Conservation (phyloP, 2,329 filamentous ascomycete genomes). For the Alternaria infectoria region DNA sequence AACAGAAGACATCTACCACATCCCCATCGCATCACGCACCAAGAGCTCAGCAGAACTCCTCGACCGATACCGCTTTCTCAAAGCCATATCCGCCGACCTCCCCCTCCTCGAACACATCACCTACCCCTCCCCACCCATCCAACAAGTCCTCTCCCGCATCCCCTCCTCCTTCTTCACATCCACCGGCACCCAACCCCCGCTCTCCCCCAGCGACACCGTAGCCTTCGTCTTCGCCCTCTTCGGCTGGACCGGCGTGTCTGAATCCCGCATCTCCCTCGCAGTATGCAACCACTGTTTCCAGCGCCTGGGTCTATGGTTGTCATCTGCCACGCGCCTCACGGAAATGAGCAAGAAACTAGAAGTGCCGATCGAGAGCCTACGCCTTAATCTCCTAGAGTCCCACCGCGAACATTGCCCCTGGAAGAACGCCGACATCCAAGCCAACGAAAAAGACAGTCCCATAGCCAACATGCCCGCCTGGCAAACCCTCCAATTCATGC, state of each 20-base stretch:
- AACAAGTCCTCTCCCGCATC: conserved; percentile 33
- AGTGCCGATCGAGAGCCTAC: conserved; percentile 36
- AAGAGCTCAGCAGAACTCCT: conserved; percentile 48
- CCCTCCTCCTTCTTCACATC: conserved; percentile 35
- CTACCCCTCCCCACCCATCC: conserved; percentile 37
- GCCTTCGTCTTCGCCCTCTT: conserved; percentile 50
- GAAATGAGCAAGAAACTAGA: conserved; percentile 44
- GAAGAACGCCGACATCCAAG: conserved; percentile 46
- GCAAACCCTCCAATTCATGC: conserved; percentile 45
- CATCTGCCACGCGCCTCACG: conserved; percentile 52
- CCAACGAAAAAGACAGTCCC: conserved; percentile 37
- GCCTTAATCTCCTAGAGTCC: conserved; percentile 45
- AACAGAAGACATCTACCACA: conserved; percentile 67
- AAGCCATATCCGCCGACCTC: conserved; percentile 40
- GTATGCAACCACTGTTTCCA: conserved; percentile 87
- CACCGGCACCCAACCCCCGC: conserved; percentile 19
- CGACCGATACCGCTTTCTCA: conserved; percentile 49
- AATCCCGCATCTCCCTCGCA: conserved; percentile 71
- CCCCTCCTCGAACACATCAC: conserved; percentile 43
- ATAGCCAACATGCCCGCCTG: conserved; percentile 44
- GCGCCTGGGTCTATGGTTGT: conserved; percentile 92
- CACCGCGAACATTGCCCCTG: conserved; percentile 52
- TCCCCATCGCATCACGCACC: conserved; percentile 53
- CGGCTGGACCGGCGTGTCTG: conserved; percentile 62
- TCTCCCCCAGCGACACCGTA: conserved; percentile 26